These are phyloP conservation scores for Pseudopediastrum boryanum DNA, from an alignment of 139 green algal species.

Conservation along the genomic window DNA sequence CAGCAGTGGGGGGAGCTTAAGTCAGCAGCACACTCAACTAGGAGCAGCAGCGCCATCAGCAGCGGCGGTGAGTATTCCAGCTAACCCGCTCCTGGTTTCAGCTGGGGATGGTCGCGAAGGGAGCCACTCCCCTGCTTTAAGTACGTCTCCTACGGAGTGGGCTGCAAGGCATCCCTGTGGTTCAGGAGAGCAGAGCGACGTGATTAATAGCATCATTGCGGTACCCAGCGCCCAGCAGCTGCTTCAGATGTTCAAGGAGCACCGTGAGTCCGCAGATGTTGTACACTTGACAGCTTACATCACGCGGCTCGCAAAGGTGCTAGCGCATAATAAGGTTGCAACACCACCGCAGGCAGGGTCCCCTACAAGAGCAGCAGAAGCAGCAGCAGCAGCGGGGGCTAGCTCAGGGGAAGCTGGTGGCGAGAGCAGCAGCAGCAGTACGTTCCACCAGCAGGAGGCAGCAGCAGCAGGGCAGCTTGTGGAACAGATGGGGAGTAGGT, in stretches of 20 bases:
- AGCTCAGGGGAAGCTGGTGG: too few species aligned
- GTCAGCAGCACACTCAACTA: slow-evolving; percentile 4
- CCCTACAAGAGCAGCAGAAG: neutral
- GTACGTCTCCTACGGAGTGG: too few species aligned
- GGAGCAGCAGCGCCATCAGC: slow-evolving; percentile 3
- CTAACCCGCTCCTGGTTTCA: too few species aligned
- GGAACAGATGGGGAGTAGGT: slow-evolving; percentile 17
- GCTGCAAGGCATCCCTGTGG: too few species aligned
- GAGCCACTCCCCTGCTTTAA: too few species aligned
- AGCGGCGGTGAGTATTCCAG: neutral
- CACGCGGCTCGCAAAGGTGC: slow-evolving; percentile 33
- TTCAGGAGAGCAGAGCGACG: too few species aligned
- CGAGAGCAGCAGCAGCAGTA: too few species aligned
- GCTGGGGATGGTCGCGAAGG: neutral
- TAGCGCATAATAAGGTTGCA: too few species aligned
- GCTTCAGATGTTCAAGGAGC: slow-evolving; percentile 19
- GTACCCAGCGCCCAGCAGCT: slow-evolving; percentile 23
- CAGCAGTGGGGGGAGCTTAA: neutral
- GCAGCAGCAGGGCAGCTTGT: slow-evolving; percentile 14
- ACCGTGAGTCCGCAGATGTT: slow-evolving; percentile 25
- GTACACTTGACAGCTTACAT: slow-evolving; percentile 40
- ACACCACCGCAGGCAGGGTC: too few species aligned
- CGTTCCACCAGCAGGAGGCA: too few species aligned
- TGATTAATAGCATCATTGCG: slow-evolving; percentile 28
- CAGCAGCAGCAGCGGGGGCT: slow-evolving; percentile 1